phyloP scores from a whole-genome alignment of 2,329 filamentous ascomycete genomes.

The Colletotrichum higginsianum region DNA sequence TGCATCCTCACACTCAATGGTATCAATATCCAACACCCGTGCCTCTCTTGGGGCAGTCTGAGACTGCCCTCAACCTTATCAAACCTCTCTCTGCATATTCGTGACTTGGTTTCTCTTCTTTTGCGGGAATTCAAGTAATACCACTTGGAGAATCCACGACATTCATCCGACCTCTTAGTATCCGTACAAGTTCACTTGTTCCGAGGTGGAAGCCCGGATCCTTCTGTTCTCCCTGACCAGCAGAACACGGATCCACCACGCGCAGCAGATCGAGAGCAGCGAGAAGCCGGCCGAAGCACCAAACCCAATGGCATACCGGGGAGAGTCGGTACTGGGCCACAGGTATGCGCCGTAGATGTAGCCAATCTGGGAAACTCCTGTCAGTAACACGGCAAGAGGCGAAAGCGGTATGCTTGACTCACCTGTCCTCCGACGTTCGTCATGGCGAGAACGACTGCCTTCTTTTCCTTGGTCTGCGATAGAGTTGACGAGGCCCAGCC shows the following conservation, averaged over 20 bases:
- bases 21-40: background rate
- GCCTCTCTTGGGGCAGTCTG: background rate
- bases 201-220: constrained; percentile 52
- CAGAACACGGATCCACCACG: constrained; percentile 59
- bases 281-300: constrained; percentile 62
- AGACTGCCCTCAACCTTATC: background rate
- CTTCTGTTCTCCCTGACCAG: constrained; percentile 59
- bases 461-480: constrained; percentile 65
- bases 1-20: background rate
- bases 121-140: no score
- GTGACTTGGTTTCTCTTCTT: background rate
- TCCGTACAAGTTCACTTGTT: constrained; percentile 56
- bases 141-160: constrained; percentile 12
- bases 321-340: constrained; percentile 61
- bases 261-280: constrained; percentile 53
- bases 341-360: constrained; percentile 68
- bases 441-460: constrained; percentile 62
- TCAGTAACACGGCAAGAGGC: background rate
- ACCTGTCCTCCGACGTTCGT: constrained; percentile 61
- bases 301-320: constrained; percentile 61
- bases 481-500: constrained; percentile 62
- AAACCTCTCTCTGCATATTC: background rate
- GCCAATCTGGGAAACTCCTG: constrained; percentile 50
- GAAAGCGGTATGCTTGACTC: background rate
- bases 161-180: constrained; percentile 46